Evolutionary conservation across 2,329 filamentous ascomycete genomes (phyloP).

Genomic region (Sodiomyces alkalinus): DNA sequence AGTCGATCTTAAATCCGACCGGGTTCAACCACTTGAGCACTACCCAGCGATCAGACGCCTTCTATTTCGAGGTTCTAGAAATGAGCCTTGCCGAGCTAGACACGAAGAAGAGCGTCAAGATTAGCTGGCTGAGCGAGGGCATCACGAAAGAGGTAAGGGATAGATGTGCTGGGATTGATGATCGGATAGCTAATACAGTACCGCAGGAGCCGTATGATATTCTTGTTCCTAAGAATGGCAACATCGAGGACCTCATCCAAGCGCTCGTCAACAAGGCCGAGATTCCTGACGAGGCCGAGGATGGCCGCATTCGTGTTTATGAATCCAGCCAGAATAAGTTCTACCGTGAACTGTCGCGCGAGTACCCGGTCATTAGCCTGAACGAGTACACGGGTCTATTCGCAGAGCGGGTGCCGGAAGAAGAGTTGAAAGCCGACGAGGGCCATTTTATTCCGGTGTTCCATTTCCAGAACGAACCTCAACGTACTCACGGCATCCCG

Average conservation of each 20-base stretch:
- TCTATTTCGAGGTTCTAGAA: conserved; percentile 88
- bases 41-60: conserved; percentile 56
- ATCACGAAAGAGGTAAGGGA: conserved; percentile 68
- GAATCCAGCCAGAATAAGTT: conserved; percentile 74
- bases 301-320: conserved; percentile 61
- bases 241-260: conserved; percentile 61
- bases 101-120: conserved; percentile 73
- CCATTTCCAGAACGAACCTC: conserved; percentile 85
- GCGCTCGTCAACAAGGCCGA: conserved; percentile 68
- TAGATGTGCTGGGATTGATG: no score
- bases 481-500: conserved; percentile 70
- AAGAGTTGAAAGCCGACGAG: conserved; percentile 45
- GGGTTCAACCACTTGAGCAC: conserved; percentile 57
- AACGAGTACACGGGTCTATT: conserved; percentile 76
- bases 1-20: conserved; percentile 62
- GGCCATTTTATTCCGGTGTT: conserved; percentile 60
- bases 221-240: conserved; percentile 76
- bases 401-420: conserved; percentile 66
- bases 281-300: conserved; percentile 56
- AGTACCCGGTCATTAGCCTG: conserved; percentile 62
- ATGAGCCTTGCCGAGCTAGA: conserved; percentile 89
- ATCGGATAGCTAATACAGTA: neutral
- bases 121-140: conserved; percentile 78
- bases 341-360: conserved; percentile 57
- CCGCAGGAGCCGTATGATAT: conserved; percentile 60